phyloP scores from a whole-genome alignment of 306 rosid genomes.

The Rosa lucieae region DNA sequence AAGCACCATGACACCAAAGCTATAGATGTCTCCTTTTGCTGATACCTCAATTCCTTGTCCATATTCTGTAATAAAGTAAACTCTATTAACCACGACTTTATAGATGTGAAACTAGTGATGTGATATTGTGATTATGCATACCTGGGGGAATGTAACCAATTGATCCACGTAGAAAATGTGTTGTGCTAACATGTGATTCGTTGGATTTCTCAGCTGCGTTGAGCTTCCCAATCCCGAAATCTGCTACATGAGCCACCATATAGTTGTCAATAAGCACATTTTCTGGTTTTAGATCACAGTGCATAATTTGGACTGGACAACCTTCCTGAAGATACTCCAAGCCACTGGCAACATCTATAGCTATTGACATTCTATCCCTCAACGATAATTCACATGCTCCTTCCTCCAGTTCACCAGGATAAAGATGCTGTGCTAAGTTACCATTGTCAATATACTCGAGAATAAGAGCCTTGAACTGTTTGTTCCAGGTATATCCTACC shows the following conservation, averaged over 20 bases:
- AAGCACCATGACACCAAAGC: constrained; percentile 25
- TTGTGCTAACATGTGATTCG: constrained; percentile 10
- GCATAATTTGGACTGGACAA: constrained; percentile 24
- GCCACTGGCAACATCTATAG: constrained; percentile 22
- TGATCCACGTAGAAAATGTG: constrained; percentile 14
- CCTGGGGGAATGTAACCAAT: constrained; percentile 34
- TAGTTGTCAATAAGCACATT: constrained; percentile 23
- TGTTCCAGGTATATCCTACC: constrained; percentile 24
- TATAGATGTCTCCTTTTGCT: constrained; percentile 23
- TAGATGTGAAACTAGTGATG: background rate
- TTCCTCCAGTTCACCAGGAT: constrained; percentile 26
- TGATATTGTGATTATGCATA: background rate
- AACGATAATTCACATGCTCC: constrained; percentile 15
- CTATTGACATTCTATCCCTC: constrained; percentile 23
- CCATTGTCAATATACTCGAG: constrained; percentile 24
- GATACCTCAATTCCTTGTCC: constrained; percentile 29
- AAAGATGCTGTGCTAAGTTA: constrained; percentile 27
- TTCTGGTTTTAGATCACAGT: constrained; percentile 34
- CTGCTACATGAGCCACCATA: constrained; percentile 33
- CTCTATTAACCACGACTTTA: background rate
- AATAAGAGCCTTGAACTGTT: constrained; percentile 28
- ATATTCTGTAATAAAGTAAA: constrained; percentile 19
- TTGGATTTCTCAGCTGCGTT: background rate
- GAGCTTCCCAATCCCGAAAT: constrained; percentile 27
- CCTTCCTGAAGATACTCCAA: constrained; percentile 35